Evolutionary conservation across 2,329 filamentous ascomycete genomes (phyloP).

Genomic region (Trichoderma sp.): DNA sequence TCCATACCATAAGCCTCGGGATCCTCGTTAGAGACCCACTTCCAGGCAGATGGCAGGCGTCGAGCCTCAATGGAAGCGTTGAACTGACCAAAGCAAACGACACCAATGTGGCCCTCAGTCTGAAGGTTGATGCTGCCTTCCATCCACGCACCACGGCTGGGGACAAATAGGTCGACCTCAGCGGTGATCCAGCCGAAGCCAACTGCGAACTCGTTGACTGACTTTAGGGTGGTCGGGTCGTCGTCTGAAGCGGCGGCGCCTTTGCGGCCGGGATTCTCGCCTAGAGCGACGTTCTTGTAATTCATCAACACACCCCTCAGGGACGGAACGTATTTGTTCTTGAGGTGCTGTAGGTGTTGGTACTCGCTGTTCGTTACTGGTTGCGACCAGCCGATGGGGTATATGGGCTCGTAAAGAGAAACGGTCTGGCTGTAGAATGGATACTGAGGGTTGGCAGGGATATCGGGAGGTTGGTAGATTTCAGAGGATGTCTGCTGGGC

Average conservation of each 20-base stretch:
- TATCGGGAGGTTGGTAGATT: conserved; percentile 38
- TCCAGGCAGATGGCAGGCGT: conserved; percentile 75
- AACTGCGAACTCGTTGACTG: conserved; percentile 78
- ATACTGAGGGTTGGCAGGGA: conserved; percentile 47
- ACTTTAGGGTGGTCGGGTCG: conserved; percentile 46
- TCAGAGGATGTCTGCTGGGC: conserved; percentile 30
- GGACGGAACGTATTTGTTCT: conserved; percentile 72
- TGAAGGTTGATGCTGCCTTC: conserved; percentile 82
- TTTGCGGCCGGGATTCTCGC: conserved; percentile 53
- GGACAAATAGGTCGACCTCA: conserved; percentile 80
- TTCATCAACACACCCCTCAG: conserved; percentile 72
- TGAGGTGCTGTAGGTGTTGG: conserved; percentile 71
- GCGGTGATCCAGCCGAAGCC: conserved; percentile 86
- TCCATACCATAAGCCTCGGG: conserved; percentile 41
- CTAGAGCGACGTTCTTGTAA: conserved; percentile 67
- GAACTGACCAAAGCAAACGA: conserved; percentile 88
- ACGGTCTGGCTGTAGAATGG: conserved; percentile 78
- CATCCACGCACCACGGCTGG: conserved; percentile 68
- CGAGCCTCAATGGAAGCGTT: conserved; percentile 80
- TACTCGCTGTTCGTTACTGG: conserved; percentile 69
- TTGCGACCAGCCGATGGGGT: conserved; percentile 65
- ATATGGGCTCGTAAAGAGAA: conserved; percentile 75
- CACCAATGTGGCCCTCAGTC: conserved; percentile 82
- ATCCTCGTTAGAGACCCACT: conserved; percentile 63
- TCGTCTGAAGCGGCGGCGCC: conserved; percentile 48